Base-by-base conservation (phyloP, 768 basidiomycete genomes). In the Naganishia randhawae region DNA sequence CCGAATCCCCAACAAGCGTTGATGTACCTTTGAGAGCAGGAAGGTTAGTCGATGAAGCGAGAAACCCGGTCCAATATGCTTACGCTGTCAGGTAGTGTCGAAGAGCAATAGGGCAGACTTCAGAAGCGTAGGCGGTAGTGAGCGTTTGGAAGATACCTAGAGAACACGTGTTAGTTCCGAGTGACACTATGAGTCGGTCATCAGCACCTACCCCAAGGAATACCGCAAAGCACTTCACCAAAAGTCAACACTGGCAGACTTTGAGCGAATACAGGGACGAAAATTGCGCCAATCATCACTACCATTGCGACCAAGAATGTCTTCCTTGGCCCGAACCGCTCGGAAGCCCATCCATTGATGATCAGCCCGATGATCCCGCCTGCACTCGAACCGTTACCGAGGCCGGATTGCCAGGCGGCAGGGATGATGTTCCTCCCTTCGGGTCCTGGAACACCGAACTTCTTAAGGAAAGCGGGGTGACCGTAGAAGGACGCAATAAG, bases 51-150 rank as follows among this genome's bases (percentile, higher is more conserved):
- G 14, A 3, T 8, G 33, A 17, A 39, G 33, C 22, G 50, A 33
- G 13, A 3, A 39, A 2, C 17, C 29, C 7, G 17, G 6, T 19
- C 39, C 53, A 25, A 31, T n/a, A 13, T 8, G 52, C 54, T 41
- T 75, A 76, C 22, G 71, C 66, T 16, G 76, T 74, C n/a, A 77
- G 65, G 69, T 75, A 75, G 25, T 69, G 75, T 63, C 77, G 73
- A 1, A 78, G 69, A 41, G 75, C 72, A 51, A 77, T 75, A 11
- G 78, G 78, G 63, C 76, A 77, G 32, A 74, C 71, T 48, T 75
- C 74, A 22, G 74, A 71, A 17, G 74, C 71, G 54, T 75, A 75
- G 17, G 71, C 71, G 9, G 74, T 70, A 5, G 75, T 72, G 57
- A 79, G 69, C 66, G 68, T 75, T 42, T 72, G 70, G 68, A 69